phyloP scores from a whole-genome alignment of 371 early-diverging fungal genomes.

The Smittium culicis region DNA sequence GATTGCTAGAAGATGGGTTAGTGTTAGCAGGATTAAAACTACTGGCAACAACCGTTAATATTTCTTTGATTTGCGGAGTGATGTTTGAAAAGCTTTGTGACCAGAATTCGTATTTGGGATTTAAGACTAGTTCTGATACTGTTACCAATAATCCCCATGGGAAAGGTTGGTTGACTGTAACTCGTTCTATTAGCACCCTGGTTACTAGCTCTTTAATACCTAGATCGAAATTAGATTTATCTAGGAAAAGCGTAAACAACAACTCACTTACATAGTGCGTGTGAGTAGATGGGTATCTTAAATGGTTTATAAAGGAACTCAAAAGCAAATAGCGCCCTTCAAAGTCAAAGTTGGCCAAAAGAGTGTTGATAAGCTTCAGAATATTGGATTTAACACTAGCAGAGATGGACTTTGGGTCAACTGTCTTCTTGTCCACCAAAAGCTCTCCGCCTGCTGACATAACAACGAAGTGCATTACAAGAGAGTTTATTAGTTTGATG shows the following conservation, averaged over 20 bases:
- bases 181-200: too few relatives aligned
- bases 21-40: too few relatives aligned
- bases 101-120: too few relatives aligned
- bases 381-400: constrained; percentile 13
- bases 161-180: too few relatives aligned
- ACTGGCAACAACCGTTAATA: too few relatives aligned
- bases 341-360: constrained; percentile 60
- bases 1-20: too few relatives aligned
- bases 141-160: too few relatives aligned
- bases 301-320: constrained; percentile 87
- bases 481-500: constrained; percentile 63
- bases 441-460: constrained; percentile 44
- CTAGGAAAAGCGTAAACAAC: constrained; percentile 33
- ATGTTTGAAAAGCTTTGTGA: too few relatives aligned
- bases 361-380: constrained; percentile 36
- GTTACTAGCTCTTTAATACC: background rate
- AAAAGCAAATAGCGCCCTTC: constrained; percentile 84
- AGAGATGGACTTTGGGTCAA: constrained; percentile 9
- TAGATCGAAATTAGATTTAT: constrained; percentile 2
- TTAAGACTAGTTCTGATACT: too few relatives aligned
- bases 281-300: constrained; percentile 94
- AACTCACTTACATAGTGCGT: constrained; percentile 75
- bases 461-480: constrained; percentile 79
- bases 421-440: constrained; percentile 16
- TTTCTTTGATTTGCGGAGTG: too few relatives aligned